phyloP scores from a whole-genome alignment of 2,329 filamentous ascomycete genomes.

The Neofusicoccum cordaticola region DNA sequence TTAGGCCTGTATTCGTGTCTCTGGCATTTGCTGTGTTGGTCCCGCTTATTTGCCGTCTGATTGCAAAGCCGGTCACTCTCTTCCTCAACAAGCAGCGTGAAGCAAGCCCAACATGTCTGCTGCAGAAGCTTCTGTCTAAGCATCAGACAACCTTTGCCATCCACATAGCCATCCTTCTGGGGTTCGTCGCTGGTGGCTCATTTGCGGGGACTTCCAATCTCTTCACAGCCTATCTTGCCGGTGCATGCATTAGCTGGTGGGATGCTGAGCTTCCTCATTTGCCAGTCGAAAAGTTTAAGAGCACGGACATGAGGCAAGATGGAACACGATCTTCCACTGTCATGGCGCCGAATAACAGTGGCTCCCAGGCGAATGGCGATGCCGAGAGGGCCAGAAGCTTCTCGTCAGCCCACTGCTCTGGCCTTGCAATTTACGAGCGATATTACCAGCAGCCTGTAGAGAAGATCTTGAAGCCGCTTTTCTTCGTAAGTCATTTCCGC shows the following conservation, averaged over 20 bases:
- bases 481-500: constrained; percentile 54
- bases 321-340: background rate
- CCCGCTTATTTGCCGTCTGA: constrained; percentile 48
- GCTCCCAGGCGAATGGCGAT: background rate
- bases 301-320: background rate
- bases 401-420: constrained; percentile 19
- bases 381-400: background rate
- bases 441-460: constrained; percentile 48
- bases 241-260: constrained; percentile 61
- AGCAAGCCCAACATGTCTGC: constrained; percentile 19
- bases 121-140: constrained; percentile 28
- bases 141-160: constrained; percentile 42
- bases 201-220: constrained; percentile 64
- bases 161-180: constrained; percentile 52
- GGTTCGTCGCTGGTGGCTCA: constrained; percentile 49
- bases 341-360: background rate
- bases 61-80: constrained; percentile 44
- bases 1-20: constrained; percentile 53
- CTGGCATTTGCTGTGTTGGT: constrained; percentile 51
- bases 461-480: constrained; percentile 64
- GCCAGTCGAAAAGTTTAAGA: background rate
- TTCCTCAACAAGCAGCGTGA: constrained; percentile 34
- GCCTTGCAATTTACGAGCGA: constrained; percentile 41
- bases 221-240: constrained; percentile 60
- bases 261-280: constrained; percentile 40